Evolutionary conservation across 805 yeast genomes (phyloP), one percentile per base, ranked within the genome.

Genomic region (Yamadazyma scolyti): DNA sequence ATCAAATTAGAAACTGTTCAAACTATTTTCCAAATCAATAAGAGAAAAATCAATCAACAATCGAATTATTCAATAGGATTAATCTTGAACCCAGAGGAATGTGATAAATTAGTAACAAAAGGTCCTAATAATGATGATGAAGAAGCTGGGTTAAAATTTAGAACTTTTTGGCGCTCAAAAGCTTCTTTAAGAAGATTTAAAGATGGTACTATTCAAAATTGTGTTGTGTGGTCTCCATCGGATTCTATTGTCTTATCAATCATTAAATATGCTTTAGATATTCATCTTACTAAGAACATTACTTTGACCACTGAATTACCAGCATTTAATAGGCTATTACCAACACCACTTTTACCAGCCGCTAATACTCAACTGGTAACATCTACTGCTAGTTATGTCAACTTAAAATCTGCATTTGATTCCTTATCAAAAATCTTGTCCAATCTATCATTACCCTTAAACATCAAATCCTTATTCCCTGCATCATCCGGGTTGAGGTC

Each of bases 171-270:
- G 99, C 97, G 97, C 8, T 50, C 73, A 7, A 81, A 76, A 43
- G 78, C 95, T 0, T 85, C 93, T 9, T 67, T 93, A 34, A 77
- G 99, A 65, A 77, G 93, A 53, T 93, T 90, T 64, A 88, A 85
- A 50, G 96, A 93, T 58, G 97, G 97, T 22, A 68, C 82, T 4
- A 88, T 93, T 37, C 80, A 77, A 40, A 94, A 93, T 58, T 84
- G 95, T 54, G 94, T 93, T 34, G 82, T 88, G 18, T 93, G 97
- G 97, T 61, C 73, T 4, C 57, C 73, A 13, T 61, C 66, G 14
- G 79, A 75, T 34, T 82, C 93, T 1, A 69, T 87, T 5, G 76
- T 79, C 9, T 54, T 77, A 4, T 67, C 81, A 16, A 84, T 90
- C 30, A 60, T 82, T 14, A 71, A 74, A 39, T 83, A 77, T 47